These are phyloP conservation scores for Bryum argenteum DNA, from an alignment of 225 moss, liverwort and hornwort genomes.

Conservation along the genomic window DNA sequence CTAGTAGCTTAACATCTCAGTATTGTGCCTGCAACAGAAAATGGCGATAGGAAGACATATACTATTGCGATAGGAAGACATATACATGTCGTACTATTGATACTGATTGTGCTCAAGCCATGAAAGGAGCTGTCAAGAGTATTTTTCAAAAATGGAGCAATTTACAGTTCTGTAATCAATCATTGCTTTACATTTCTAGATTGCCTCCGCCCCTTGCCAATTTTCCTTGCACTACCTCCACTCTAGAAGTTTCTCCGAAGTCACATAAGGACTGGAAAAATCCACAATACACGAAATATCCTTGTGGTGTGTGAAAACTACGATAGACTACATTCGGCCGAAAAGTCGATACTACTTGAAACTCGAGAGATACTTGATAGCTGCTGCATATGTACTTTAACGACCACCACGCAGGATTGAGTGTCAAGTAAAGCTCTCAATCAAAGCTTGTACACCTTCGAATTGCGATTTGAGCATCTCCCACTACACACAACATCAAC, in stretches of 20 bases:
- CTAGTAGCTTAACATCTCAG: neutral
- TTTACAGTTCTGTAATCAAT: constrained; percentile 13
- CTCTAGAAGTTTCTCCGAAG: neutral
- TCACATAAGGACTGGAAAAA: neutral
- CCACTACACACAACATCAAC: constrained; percentile 49
- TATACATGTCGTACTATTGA: neutral
- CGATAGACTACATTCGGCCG: neutral
- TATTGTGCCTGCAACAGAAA: neutral
- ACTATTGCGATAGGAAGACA: neutral
- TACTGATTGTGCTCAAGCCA: neutral
- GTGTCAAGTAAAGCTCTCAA: constrained; percentile 35
- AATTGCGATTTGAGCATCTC: constrained; percentile 37
- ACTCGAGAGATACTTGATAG: neutral
- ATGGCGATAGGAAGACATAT: neutral
- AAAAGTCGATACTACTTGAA: neutral
- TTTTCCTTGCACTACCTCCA: neutral
- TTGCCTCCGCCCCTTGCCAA: neutral
- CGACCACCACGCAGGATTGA: neutral
- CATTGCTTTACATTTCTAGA: neutral
- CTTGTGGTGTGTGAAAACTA: neutral
- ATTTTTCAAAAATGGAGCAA: neutral
- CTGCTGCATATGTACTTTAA: neutral
- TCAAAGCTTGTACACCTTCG: constrained; percentile 35
- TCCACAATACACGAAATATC: constrained; percentile 7
- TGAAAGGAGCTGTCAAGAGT: neutral